Percentiles rank a stretch among this genome's conserved stretches.
Evolutionary conservation across 768 basidiomycete species (phyloP).

Genomic region (Leccinum truebloodii): DNA sequence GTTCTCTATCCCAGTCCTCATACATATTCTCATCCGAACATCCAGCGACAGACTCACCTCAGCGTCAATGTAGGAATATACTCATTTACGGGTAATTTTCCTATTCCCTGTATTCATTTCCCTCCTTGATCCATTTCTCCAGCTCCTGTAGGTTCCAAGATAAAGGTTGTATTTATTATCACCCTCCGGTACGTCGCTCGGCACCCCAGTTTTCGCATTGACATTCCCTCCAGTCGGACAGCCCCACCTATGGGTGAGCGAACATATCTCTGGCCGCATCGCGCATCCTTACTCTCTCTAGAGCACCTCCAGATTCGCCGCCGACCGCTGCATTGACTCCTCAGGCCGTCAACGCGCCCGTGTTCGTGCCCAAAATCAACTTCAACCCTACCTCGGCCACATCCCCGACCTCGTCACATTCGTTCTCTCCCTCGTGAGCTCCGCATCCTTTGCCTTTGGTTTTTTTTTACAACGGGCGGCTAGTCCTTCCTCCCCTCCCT

Average conservation of each 20-base stretch:
- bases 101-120: not conserved
- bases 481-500: constrained; percentile 32
- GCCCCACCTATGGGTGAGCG: constrained; percentile 30
- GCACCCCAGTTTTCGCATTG: constrained; percentile 11
- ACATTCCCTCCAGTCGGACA: constrained; percentile 23
- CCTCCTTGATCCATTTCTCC: not conserved
- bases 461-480: constrained; percentile 11
- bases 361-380: constrained; percentile 73
- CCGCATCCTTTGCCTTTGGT: not conserved
- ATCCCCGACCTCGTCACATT: constrained; percentile 25
- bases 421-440: constrained; percentile 33
- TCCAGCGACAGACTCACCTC: constrained; percentile 53
- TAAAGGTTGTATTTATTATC: constrained; percentile 82
- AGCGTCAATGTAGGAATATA: constrained; percentile 88
- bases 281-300: constrained; percentile 19
- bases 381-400: constrained; percentile 40
- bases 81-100: constrained; percentile 79
- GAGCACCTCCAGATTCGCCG: constrained; percentile 48
- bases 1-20: constrained; percentile 18
- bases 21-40: constrained; percentile 10
- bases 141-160: constrained; percentile 86
- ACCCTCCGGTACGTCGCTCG: constrained; percentile 58
- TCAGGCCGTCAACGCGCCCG: constrained; percentile 78
- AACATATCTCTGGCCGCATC: not conserved
- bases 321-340: constrained; percentile 46